Base-by-base conservation (phyloP, 1,284 basidiomycete species). In the Cerrena zonata region DNA sequence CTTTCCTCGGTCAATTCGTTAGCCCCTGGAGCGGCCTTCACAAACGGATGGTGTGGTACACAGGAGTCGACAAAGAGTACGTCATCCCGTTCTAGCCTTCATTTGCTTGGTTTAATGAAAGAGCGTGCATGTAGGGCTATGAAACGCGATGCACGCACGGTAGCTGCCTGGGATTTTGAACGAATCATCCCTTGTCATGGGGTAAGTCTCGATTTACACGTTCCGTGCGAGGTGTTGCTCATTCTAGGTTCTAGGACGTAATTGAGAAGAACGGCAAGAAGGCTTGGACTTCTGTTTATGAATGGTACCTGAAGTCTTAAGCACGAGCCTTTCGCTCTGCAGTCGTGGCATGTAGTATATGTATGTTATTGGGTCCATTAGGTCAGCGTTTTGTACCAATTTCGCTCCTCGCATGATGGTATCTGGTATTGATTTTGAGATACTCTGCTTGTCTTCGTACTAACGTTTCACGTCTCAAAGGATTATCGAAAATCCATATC, bases 111-210 rank as follows among this genome's bases (percentile, higher is more conserved):
- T 40, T 10, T 22, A 21, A 36, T 24, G 27, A 10, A 42, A 15
- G 7, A 34, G 5, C 36, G 38, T 46, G 39, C 42, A n/a, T 47
- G 1, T 59, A 91, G 89, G 24, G 81, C 79, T 4, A 89, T 91
- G 87, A 77, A 74, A 49, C 75, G 79, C 24, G 82, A 91, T 59
- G 84, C 79, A 2, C 79, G 76, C 58, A 83, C 75, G 1, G 89
- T 94, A 2, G 76, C 82, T 1, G 76, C 69, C 2, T 94, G 92
- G 92, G 85, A 94, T 59, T 94, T 93, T 65, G 80, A 89, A 25
- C 75, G 89, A 41, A 88, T 98, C 62, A 92, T 97, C 52, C 91
- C 91, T 43, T 95, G 93, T 62, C 94, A 97, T 66, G 94, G 89
- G n/a, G 86, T 88, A 63, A 60, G 79, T 66, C 48, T 26, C 34